phyloP scores from a whole-genome alignment of 1,284 basidiomycete species.

The Chondrostereum purpureum region DNA sequence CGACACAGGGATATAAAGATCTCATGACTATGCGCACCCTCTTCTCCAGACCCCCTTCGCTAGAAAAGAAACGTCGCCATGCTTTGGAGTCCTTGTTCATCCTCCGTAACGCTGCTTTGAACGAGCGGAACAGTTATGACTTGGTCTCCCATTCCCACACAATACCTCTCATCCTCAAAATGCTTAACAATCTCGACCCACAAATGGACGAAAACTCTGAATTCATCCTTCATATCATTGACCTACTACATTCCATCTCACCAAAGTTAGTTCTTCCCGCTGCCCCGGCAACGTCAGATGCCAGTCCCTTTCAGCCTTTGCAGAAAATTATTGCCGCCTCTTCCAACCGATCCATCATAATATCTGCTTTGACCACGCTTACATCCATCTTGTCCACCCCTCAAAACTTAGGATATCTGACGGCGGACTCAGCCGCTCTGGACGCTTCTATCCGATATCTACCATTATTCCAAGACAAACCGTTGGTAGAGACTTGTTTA shows the following conservation, averaged over 20 bases:
- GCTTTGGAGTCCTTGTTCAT: slow-evolving; percentile 72
- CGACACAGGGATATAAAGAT: slow-evolving; percentile 42
- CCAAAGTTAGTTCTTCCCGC: slow-evolving; percentile 33
- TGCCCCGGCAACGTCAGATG: slow-evolving; percentile 19
- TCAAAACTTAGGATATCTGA: slow-evolving; percentile 48
- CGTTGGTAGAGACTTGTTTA: slow-evolving; percentile 59
- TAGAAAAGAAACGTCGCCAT: slow-evolving; percentile 50
- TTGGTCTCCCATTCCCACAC: slow-evolving; percentile 55
- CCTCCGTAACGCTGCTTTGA: slow-evolving; percentile 68
- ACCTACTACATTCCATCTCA: slow-evolving; percentile 53
- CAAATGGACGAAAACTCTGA: slow-evolving; percentile 59
- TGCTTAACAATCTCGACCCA: slow-evolving; percentile 49
- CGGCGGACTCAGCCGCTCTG: slow-evolving; percentile 49
- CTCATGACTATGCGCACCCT: slow-evolving; percentile 34
- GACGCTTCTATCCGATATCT: slow-evolving; percentile 61
- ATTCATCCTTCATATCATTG: slow-evolving; percentile 61
- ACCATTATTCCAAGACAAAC: slow-evolving; percentile 66
- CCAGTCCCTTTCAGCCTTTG: slow-evolving; percentile 44
- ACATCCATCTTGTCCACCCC: slow-evolving; percentile 57
- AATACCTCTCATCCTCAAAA: slow-evolving; percentile 50
- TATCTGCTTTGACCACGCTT: slow-evolving; percentile 54
- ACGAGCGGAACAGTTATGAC: slow-evolving; percentile 56
- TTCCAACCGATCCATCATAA: slow-evolving; percentile 66
- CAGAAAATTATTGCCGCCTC: slow-evolving; percentile 48
- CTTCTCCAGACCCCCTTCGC: slow-evolving; percentile 49